A percentile compares a stretch with the other conserved stretches of the same genome.
Conservation (phyloP, 805 yeast genomes). For the Yamadazyma paraphyllophila region DNA sequence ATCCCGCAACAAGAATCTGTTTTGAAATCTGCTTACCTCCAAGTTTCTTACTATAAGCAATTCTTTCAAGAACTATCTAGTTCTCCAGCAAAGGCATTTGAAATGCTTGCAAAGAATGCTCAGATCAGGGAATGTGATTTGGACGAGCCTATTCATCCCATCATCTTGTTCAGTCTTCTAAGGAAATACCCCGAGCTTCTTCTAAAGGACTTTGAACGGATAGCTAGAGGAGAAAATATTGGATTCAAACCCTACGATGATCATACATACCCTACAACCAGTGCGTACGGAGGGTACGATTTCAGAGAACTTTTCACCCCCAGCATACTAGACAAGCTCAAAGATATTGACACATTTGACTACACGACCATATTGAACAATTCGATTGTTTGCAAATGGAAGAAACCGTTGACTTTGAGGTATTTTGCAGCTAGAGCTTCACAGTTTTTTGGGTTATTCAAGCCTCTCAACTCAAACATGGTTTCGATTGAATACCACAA, state of each 20-base stretch:
- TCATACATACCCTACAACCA: neutral
- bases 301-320: constrained; percentile 4
- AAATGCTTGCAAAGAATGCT: constrained; percentile 46
- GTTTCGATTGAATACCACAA: constrained; percentile 55
- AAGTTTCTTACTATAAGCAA: constrained; percentile 57
- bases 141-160: constrained; percentile 47
- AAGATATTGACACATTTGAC: constrained; percentile 19
- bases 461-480: constrained; percentile 33
- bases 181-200: constrained; percentile 34
- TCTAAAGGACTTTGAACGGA: constrained; percentile 39
- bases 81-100: constrained; percentile 30
- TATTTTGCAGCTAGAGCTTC: constrained; percentile 56
- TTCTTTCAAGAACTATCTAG: constrained; percentile 41
- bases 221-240: constrained; percentile 46
- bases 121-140: constrained; percentile 45
- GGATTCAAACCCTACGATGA: constrained; percentile 43
- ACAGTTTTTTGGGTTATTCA: constrained; percentile 41
- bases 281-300: constrained; percentile 7
- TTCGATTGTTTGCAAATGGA: constrained; percentile 45
- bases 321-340: constrained; percentile 11
- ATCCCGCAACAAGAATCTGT: constrained; percentile 54
- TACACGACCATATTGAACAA: constrained; percentile 17
- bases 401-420: constrained; percentile 51
- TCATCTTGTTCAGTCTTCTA: constrained; percentile 37
- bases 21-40: constrained; percentile 49